A percentile compares a stretch with the other conserved stretches of the same genome.
Conservation (phyloP, 2,329 filamentous ascomycete species). For the Trichophyton schoenleinii region DNA sequence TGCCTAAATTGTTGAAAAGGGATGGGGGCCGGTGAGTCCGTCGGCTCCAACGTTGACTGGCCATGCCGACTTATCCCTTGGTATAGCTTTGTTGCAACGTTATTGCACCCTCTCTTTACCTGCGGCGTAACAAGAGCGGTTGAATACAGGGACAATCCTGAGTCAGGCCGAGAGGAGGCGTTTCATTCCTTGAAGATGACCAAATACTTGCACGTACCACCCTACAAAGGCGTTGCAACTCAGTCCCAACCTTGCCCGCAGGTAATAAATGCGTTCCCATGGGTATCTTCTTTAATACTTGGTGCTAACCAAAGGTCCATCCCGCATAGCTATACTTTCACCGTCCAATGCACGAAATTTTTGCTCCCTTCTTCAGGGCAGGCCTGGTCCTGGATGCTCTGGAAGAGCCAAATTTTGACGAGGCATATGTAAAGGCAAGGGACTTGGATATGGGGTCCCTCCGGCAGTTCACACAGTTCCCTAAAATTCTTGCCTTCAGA, state of each 20-base stretch:
- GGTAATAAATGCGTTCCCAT: conserved; percentile 15
- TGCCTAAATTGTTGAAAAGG: conserved; percentile 32
- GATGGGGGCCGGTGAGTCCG: conserved; percentile 30
- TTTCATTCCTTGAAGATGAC: conserved; percentile 28
- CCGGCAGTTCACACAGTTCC: conserved; percentile 12
- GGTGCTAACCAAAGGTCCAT: conserved; percentile 10
- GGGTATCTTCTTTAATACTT: background rate
- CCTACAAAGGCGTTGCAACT: conserved; percentile 28
- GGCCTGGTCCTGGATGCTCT: conserved; percentile 36
- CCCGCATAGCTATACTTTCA: conserved; percentile 28
- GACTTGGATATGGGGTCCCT: conserved; percentile 7
- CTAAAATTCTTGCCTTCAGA: conserved; percentile 14
- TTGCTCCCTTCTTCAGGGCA: conserved; percentile 33
- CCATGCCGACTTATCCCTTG: background rate
- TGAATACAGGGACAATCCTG: conserved; percentile 26
- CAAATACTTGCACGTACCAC: conserved; percentile 34
- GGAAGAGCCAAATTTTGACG: conserved; percentile 37
- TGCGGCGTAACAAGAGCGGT: conserved; percentile 31
- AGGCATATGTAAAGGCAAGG: conserved; percentile 12
- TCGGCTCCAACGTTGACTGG: background rate
- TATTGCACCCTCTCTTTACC: conserved; percentile 42
- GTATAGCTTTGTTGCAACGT: conserved; percentile 34
- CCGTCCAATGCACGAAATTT: conserved; percentile 35
- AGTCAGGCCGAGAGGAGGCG: conserved; percentile 27
- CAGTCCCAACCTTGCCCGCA: conserved; percentile 26